These are phyloP conservation scores for Hypericum androsaemum DNA, from an alignment of 345 rosid genomes.

Conservation along the genomic window DNA sequence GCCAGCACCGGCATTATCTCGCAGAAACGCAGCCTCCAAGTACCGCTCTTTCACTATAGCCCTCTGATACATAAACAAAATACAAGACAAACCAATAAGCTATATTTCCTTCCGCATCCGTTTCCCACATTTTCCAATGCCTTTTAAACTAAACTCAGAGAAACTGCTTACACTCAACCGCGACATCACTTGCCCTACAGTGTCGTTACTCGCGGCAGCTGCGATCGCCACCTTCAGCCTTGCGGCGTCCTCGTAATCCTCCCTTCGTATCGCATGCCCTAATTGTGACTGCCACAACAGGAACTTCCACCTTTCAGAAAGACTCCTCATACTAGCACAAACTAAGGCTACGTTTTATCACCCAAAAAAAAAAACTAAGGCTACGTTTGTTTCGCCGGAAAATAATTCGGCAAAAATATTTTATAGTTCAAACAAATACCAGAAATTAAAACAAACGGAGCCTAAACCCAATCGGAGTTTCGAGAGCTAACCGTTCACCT, in stretches of 20 bases:
- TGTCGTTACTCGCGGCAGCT: constrained; percentile 62
- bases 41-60: constrained; percentile 66
- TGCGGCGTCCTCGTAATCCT: constrained; percentile 79
- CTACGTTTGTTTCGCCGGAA: too few species aligned
- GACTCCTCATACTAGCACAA: not conserved
- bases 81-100: not conserved
- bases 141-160: not conserved
- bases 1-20: constrained; percentile 85
- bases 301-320: not conserved
- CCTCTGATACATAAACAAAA: constrained; percentile 33
- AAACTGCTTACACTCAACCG: constrained; percentile 40
- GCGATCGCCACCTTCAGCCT: constrained; percentile 88
- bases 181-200: constrained; percentile 68
- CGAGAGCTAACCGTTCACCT: constrained; percentile 27
- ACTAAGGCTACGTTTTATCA: not conserved
- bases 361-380: too few species aligned
- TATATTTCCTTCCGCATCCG: not conserved
- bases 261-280: constrained; percentile 39
- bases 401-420: too few species aligned
- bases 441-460: too few species aligned
- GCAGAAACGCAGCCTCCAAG: constrained; percentile 64
- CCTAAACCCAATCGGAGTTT: too few species aligned
- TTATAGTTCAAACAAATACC: too few species aligned
- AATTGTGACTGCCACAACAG: constrained; percentile 47
- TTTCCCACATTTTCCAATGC: not conserved